These are phyloP conservation scores for Daldinia caldariorum DNA, from an alignment of 495 filamentous ascomycete species.

Conservation along the genomic window DNA sequence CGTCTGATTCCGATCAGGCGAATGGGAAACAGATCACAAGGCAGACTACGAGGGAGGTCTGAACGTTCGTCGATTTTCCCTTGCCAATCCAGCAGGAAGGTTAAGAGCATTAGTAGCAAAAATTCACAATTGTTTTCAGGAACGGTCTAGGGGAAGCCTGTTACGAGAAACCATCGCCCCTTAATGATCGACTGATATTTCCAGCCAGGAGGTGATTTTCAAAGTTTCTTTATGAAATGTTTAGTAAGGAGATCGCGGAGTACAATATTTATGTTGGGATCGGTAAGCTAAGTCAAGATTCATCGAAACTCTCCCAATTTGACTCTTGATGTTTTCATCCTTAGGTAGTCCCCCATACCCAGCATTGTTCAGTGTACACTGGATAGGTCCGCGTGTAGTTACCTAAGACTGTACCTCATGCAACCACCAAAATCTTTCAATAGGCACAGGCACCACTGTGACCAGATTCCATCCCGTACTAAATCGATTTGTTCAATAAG, in stretches of 20 bases:
- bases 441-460: too few relatives aligned
- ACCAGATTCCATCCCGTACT: too few relatives aligned
- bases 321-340: constrained; percentile 21
- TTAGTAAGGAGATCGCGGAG: too few relatives aligned
- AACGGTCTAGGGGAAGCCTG: neutral
- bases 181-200: too few relatives aligned
- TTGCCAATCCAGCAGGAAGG: neutral
- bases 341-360: constrained; percentile 21
- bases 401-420: too few relatives aligned
- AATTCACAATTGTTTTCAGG: neutral
- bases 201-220: too few relatives aligned
- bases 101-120: neutral
- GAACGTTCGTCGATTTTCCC: neutral
- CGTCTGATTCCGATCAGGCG: neutral
- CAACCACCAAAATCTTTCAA: too few relatives aligned
- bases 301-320: constrained; percentile 15
- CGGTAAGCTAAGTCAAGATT: neutral
- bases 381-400: too few relatives aligned
- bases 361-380: too few relatives aligned
- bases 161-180: too few relatives aligned
- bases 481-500: neutral
- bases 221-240: neutral
- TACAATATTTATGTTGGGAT: neutral
- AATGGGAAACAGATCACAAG: neutral
- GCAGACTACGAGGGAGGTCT: neutral